A percentile compares a stretch with the other conserved stretches of the same genome.
phyloP scores from a whole-genome alignment of 225 moss, liverwort and hornwort genomes.

The Ulota crispa region DNA sequence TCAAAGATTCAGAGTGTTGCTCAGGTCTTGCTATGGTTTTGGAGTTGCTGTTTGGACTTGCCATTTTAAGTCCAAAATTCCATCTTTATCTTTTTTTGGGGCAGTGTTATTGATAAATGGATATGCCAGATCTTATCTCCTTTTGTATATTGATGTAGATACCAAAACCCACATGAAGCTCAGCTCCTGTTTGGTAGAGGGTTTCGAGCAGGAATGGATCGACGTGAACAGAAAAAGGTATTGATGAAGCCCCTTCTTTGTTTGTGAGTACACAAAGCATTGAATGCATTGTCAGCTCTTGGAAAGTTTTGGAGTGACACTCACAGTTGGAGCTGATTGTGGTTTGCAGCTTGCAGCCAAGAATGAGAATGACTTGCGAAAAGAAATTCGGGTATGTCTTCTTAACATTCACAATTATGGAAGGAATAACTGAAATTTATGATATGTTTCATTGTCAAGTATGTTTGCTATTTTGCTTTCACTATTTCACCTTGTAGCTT shows the following conservation, averaged over 20 bases:
- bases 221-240: slow-evolving; percentile 97
- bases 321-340: slow-evolving; percentile 22
- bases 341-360: slow-evolving; percentile 86
- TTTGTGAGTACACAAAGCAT: slow-evolving; percentile 1
- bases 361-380: slow-evolving; percentile 94
- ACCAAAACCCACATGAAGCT: slow-evolving; percentile 99
- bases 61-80: background rate
- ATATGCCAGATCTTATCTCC: slow-evolving; percentile 5
- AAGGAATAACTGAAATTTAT: background rate
- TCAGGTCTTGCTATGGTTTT: slow-evolving; percentile 8
- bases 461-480: background rate
- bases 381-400: slow-evolving; percentile 73
- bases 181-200: slow-evolving; percentile 98
- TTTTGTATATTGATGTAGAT: slow-evolving; percentile 31
- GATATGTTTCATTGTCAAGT: background rate
- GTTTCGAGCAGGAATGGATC: slow-evolving; percentile 99
- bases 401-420: background rate
- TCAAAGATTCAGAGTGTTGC: slow-evolving; percentile 5
- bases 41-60: slow-evolving; percentile 2
- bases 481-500: background rate
- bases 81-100: background rate
- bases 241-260: slow-evolving; percentile 4
- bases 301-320: slow-evolving; percentile 12
- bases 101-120: background rate
- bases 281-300: background rate